These are phyloP conservation scores for Fusarium humuli DNA, from an alignment of 2,329 filamentous ascomycete genomes.

Conservation along the genomic window DNA sequence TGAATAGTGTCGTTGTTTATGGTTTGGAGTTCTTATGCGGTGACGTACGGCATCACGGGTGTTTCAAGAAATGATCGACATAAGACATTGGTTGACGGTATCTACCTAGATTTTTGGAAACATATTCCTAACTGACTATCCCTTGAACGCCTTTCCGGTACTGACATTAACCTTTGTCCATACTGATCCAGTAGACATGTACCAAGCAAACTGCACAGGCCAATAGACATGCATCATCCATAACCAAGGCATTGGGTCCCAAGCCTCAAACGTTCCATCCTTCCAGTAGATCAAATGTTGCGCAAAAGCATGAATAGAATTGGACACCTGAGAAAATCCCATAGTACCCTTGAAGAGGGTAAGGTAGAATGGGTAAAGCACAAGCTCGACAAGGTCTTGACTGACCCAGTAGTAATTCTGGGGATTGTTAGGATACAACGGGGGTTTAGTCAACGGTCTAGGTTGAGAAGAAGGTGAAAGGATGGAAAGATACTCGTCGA, in stretches of 20 bases:
- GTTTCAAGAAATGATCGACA: not conserved
- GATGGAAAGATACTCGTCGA: constrained; percentile 64
- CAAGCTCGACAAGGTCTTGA: constrained; percentile 69
- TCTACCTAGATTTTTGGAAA: not conserved
- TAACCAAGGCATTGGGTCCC: constrained; percentile 69
- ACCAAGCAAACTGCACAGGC: constrained; percentile 62
- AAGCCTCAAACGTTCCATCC: constrained; percentile 64
- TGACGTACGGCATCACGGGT: not conserved
- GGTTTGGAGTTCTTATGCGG: not conserved
- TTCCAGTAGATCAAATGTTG: constrained; percentile 62
- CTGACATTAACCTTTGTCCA: constrained; percentile 78
- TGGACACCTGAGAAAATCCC: constrained; percentile 33
- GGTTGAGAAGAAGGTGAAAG: constrained; percentile 47
- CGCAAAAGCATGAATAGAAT: constrained; percentile 46
- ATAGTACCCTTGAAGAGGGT: constrained; percentile 42
- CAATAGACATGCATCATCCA: constrained; percentile 68
- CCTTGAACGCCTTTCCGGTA: constrained; percentile 58
- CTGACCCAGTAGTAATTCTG: constrained; percentile 71
- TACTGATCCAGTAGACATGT: constrained; percentile 56
- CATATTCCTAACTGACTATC: not conserved
- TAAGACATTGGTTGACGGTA: not conserved
- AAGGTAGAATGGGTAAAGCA: constrained; percentile 60
- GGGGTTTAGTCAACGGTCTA: constrained; percentile 27
- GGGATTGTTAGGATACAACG: constrained; percentile 39
- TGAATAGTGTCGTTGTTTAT: not conserved